Base-by-base conservation (phyloP, 345 rosid species). In the Eucalyptus virginea region DNA sequence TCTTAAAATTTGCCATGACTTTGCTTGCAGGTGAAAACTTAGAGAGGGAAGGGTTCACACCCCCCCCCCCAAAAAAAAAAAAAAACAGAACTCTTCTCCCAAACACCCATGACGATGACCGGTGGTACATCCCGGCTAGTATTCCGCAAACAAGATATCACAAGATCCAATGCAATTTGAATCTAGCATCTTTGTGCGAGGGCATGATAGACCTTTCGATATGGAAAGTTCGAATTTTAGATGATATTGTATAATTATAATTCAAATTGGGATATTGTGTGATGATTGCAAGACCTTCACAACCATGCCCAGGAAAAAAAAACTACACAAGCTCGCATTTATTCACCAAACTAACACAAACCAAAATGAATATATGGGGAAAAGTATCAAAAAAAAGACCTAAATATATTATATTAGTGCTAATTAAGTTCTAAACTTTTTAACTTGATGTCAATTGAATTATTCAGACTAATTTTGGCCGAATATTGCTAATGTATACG, bases 401-500 rank as follows among this genome's bases (percentile, higher is more conserved):
- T 52, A 52, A 52, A 21, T 52, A 21, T 52, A 8, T 52, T 52
- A 9, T 52, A 52, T 52, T 21, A 1, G 58, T 52, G 11, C 1
- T 23, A 52, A 52, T 21, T 52, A 52, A 8, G 26, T 21, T 8
- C 5, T 52, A 52, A 52, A 52, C 2, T 52, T 8, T 52, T 52
- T 52, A 19, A 52, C 2, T 52, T 19, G 4, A 4, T 52, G 26
- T 52, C 26, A 52, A 21, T 52, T 52, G 11, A 21, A 19, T 52
- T 9, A 19, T 52, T 52, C 10, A 4, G 1, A 8, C 9, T 52
- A 52, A 52, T 19, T 52, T 52, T 52, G 24, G 10, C 5, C 4
- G 1, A 52, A 52, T 19, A 52, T 52, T 19, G 2, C 11, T 8
- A 52, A 52, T 1, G 2, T 19, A 19, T 52, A 21, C 0, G 1